Percentiles rank a stretch among this genome's conserved stretches.
Evolutionary conservation across 2,329 filamentous ascomycete genomes (phyloP).

Genomic region (Exophiala sideris): DNA sequence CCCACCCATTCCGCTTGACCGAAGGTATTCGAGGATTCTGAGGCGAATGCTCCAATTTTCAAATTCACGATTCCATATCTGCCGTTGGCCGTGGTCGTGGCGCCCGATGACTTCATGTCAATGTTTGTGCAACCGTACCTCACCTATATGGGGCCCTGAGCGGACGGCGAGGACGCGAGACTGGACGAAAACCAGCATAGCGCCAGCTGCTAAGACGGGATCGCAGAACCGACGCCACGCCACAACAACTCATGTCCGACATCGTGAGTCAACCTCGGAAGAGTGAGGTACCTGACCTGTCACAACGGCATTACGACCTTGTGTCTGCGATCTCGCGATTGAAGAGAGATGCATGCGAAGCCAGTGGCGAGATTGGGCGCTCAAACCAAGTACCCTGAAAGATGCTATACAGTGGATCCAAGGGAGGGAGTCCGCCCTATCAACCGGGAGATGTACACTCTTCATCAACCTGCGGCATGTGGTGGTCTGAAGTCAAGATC

Average conservation of each 20-base stretch:
- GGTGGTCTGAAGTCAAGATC: not conserved
- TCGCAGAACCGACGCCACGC: no score
- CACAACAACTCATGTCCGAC: no score
- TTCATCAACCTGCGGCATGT: conserved; percentile 43
- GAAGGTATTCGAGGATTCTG: conserved; percentile 1
- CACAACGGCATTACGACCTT: no score
- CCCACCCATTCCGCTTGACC: conserved; percentile 35
- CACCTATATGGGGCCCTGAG: not conserved
- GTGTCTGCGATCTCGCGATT: conserved; percentile 7
- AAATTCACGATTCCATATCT: conserved; percentile 3
- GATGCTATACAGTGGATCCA: no score
- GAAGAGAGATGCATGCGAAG: not conserved
- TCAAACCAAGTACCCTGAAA: no score
- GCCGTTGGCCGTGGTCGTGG: conserved; percentile 5
- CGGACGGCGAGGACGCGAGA: no score
- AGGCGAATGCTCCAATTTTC: conserved; percentile 4
- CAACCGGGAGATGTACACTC: conserved; percentile 40
- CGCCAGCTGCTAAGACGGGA: no score
- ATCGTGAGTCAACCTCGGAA: no score
- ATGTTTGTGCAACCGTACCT: conserved; percentile 10
- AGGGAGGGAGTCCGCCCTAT: conserved; percentile 42
- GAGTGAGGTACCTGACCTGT: no score
- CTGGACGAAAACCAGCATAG: no score
- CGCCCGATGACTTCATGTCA: conserved; percentile 10
- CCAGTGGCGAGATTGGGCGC: no score